Evolutionary conservation across 306 rosid species (phyloP).

Genomic region (Acacia acuminata): DNA sequence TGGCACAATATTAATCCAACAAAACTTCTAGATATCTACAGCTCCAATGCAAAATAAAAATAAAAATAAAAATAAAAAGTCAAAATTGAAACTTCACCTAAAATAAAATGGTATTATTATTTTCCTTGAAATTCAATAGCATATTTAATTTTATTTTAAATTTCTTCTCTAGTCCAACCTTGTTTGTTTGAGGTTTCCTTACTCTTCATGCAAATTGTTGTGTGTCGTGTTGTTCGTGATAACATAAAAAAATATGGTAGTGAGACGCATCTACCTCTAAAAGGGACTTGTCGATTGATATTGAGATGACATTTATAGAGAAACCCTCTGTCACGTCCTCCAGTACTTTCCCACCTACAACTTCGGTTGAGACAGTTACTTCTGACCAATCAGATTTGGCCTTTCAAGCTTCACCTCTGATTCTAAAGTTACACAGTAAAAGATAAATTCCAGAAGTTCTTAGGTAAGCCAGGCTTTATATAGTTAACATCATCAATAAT

Average conservation of each 20-base stretch:
- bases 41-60: no score
- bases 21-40: no score
- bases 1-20: no score
- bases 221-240: background rate
- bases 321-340: background rate
- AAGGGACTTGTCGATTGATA: background rate
- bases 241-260: background rate
- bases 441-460: background rate
- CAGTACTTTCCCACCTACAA: conserved; percentile 24
- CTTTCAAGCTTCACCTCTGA: background rate
- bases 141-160: background rate
- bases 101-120: no score
- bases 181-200: background rate
- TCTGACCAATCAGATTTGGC: background rate
- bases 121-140: background rate
- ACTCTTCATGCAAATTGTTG: background rate
- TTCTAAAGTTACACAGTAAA: background rate
- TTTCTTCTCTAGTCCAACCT: background rate
- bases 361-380: conserved; percentile 36
- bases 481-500: background rate
- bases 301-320: background rate
- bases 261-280: background rate
- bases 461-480: background rate
- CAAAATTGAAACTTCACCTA: no score
- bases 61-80: no score